A percentile compares a stretch with the other conserved stretches of the same genome.
These are phyloP conservation scores for Colletotrichum magnum DNA, from an alignment of 2,329 filamentous ascomycete species.

Conservation along the genomic window DNA sequence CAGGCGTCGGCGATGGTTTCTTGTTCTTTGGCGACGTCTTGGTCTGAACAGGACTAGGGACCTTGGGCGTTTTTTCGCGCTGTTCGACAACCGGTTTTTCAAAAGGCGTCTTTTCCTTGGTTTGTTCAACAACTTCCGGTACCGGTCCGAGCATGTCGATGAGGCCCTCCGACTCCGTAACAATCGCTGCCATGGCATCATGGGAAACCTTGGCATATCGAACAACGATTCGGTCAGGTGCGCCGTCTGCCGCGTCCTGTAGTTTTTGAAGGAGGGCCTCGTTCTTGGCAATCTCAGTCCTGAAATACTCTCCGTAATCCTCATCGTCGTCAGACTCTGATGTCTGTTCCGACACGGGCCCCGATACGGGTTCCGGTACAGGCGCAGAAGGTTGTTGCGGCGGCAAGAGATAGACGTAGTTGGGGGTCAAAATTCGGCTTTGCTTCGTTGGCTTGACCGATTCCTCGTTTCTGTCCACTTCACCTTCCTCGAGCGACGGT, in stretches of 20 bases:
- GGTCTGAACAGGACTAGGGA: slow-evolving; percentile 22
- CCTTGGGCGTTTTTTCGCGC: slow-evolving; percentile 26
- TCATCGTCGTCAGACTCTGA: slow-evolving; percentile 71
- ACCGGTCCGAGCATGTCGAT: slow-evolving; percentile 59
- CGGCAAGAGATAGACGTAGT: slow-evolving; percentile 57
- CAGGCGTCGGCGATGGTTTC: not conserved
- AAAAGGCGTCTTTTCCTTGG: slow-evolving; percentile 36
- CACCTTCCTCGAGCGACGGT: slow-evolving; percentile 33
- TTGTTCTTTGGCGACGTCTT: slow-evolving; percentile 19
- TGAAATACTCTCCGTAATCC: slow-evolving; percentile 70
- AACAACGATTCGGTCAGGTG: slow-evolving; percentile 59
- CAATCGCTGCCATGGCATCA: slow-evolving; percentile 62
- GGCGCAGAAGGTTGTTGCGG: slow-evolving; percentile 49
- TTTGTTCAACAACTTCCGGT: slow-evolving; percentile 46
- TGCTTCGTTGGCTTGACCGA: slow-evolving; percentile 39
- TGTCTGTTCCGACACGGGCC: slow-evolving; percentile 55
- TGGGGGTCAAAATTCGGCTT: slow-evolving; percentile 47
- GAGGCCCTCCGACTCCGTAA: slow-evolving; percentile 61
- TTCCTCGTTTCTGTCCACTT: slow-evolving; percentile 36
- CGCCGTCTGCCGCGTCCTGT: slow-evolving; percentile 53
- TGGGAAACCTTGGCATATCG: slow-evolving; percentile 64
- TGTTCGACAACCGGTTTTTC: slow-evolving; percentile 26
- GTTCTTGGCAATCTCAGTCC: slow-evolving; percentile 65
- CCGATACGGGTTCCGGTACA: slow-evolving; percentile 52
- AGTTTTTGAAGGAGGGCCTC: slow-evolving; percentile 65